These are phyloP conservation scores for Diaporthe helianthi DNA, from an alignment of 2,329 filamentous ascomycete genomes.

Conservation along the genomic window DNA sequence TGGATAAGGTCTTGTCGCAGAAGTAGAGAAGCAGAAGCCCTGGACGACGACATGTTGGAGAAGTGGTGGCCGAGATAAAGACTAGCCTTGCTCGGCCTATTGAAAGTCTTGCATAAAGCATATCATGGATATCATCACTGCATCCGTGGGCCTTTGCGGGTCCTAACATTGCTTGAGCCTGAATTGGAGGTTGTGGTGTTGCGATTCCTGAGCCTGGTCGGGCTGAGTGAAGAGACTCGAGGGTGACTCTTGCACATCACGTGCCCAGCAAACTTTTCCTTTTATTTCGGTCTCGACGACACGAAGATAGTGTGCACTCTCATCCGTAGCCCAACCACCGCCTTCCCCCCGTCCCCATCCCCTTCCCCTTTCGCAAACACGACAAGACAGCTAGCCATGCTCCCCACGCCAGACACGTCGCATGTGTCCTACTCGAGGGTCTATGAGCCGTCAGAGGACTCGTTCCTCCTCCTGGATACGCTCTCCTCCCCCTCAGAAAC, in stretches of 20 bases:
- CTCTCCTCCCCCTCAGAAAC: conserved; percentile 76
- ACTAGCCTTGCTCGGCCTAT: not conserved
- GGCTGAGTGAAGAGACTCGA: not conserved
- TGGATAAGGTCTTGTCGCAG: conserved; percentile 56
- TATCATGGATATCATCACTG: conserved; percentile 10
- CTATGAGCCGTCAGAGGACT: conserved; percentile 97
- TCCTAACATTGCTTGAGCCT: no score
- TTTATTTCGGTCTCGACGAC: not conserved
- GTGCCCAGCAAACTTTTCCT: conserved; percentile 31
- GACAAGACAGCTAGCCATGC: conserved; percentile 62
- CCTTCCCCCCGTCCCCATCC: not conserved
- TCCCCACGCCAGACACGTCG: conserved; percentile 91
- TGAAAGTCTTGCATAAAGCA: not conserved
- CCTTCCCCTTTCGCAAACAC: not conserved
- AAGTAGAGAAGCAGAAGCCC: conserved; percentile 7
- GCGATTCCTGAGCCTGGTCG: not conserved
- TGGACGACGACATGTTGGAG: not conserved
- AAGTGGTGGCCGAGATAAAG: not conserved
- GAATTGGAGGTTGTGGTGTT: conserved; percentile 7
- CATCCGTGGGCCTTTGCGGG: not conserved
- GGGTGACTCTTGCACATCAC: conserved; percentile 24
- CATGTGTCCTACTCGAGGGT: conserved; percentile 89
- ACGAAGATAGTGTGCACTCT: not conserved
- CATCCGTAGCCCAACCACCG: not conserved
- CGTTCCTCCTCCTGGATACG: conserved; percentile 91